Conservation (phyloP, 148 eudicot species). For the Limonium bicolor region DNA sequence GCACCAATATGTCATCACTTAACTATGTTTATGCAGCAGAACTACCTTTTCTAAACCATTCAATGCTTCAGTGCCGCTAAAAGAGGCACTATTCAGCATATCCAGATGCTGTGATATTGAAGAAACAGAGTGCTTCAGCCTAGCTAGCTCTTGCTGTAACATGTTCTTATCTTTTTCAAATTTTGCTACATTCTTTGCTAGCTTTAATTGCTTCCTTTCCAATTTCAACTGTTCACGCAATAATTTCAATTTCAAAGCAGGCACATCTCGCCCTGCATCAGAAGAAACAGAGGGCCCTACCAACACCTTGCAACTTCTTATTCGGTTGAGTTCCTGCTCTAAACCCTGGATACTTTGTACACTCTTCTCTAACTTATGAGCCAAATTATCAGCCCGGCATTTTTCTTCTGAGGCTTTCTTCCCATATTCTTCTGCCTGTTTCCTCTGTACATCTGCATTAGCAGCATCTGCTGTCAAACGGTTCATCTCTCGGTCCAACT, state of each 20-base stretch:
- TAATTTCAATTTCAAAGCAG: slow-evolving; percentile 25
- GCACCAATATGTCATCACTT: too few relatives aligned
- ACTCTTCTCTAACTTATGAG: slow-evolving; percentile 23
- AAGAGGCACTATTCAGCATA: slow-evolving; percentile 23
- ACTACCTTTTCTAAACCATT: slow-evolving; percentile 38
- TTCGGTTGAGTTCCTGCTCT: slow-evolving; percentile 20
- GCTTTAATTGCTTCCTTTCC: slow-evolving; percentile 57
- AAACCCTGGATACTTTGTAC: slow-evolving; percentile 18
- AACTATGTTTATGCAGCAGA: not conserved
- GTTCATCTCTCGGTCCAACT: too few relatives aligned
- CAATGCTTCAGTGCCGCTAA: slow-evolving; percentile 21
- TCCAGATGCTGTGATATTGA: slow-evolving; percentile 32
- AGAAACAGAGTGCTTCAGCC: slow-evolving; percentile 31
- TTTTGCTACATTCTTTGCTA: slow-evolving; percentile 58
- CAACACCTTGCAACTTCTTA: slow-evolving; percentile 10
- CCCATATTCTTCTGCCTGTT: slow-evolving; percentile 20
- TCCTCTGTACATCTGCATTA: slow-evolving; percentile 33
- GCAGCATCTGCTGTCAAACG: slow-evolving; percentile 18
- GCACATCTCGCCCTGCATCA: slow-evolving; percentile 7
- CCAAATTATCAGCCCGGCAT: slow-evolving; percentile 36
- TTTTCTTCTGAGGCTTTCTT: slow-evolving; percentile 32
- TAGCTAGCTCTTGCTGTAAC: slow-evolving; percentile 31
- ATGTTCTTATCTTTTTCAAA: slow-evolving; percentile 41
- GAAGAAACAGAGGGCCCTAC: slow-evolving; percentile 11
- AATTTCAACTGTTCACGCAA: slow-evolving; percentile 55